A percentile compares a stretch with the other conserved stretches of the same genome.
Conservation (phyloP, 176 grass and related monocot genomes). For the Triticum timopheevii region DNA sequence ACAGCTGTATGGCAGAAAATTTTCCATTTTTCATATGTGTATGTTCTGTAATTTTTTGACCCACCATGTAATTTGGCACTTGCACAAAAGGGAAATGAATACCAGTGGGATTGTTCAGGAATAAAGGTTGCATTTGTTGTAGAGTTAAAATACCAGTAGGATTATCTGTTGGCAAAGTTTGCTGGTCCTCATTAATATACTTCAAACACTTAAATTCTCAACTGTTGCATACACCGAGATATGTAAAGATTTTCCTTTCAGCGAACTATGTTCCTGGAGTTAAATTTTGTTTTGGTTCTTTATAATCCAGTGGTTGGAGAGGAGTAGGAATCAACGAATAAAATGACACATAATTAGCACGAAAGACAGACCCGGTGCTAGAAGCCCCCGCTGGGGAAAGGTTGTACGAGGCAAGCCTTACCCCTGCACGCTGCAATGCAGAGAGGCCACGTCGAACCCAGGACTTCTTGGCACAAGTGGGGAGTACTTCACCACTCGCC, state of each 20-base stretch:
- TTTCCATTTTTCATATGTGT: slow-evolving; percentile 13
- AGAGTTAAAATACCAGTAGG: background rate
- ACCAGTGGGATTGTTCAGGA: background rate
- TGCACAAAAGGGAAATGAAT: slow-evolving; percentile 12
- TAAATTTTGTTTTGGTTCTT: background rate
- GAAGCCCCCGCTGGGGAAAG: no score
- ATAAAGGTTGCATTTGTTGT: slow-evolving; percentile 20
- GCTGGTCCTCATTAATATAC: background rate
- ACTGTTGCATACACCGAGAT: background rate
- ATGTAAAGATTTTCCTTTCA: background rate
- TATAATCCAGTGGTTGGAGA: background rate
- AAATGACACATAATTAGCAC: background rate
- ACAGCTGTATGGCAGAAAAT: background rate
- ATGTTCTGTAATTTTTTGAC: slow-evolving; percentile 34
- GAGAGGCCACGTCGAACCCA: no score
- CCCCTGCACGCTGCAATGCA: no score
- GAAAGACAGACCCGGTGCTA: no score
- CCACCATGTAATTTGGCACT: slow-evolving; percentile 19
- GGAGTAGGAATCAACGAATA: background rate
- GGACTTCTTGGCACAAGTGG: no score
- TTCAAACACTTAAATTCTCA: background rate
- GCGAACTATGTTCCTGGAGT: background rate
- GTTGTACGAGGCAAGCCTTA: no score
- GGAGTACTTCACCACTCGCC: no score
- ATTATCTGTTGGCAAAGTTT: slow-evolving; percentile 15